Percentiles rank a stretch among this genome's conserved stretches.
phyloP scores from a whole-genome alignment of 2,329 filamentous ascomycete genomes.

The Zasmidium cellare region DNA sequence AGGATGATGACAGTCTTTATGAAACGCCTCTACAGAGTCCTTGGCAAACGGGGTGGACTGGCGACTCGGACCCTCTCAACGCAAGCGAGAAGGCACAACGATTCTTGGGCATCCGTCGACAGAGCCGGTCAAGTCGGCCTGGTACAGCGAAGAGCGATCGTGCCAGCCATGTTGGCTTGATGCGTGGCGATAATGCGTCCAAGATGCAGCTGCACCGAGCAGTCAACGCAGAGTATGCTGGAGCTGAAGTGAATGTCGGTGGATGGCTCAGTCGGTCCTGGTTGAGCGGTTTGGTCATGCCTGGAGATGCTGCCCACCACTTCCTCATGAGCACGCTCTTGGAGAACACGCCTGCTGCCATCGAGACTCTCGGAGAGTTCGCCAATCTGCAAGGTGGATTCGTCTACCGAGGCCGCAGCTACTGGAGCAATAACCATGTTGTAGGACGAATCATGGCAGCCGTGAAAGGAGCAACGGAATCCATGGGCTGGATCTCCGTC shows the following conservation, averaged over 20 bases:
- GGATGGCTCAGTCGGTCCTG: slow-evolving; percentile 57
- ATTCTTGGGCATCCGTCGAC: slow-evolving; percentile 5
- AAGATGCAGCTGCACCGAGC: slow-evolving; percentile 20
- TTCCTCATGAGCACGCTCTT: slow-evolving; percentile 58
- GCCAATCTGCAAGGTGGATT: slow-evolving; percentile 59
- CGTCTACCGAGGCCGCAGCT: slow-evolving; percentile 49
- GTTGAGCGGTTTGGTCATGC: slow-evolving; percentile 56
- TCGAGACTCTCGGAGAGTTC: slow-evolving; percentile 50
- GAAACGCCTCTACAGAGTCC: slow-evolving; percentile 24
- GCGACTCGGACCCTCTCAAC: background rate
- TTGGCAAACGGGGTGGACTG: slow-evolving; percentile 1
- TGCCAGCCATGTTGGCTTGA: background rate
- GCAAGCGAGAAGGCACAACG: slow-evolving; percentile 3
- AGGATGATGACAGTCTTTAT: slow-evolving; percentile 14
- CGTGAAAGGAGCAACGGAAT: slow-evolving; percentile 35
- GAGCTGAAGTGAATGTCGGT: slow-evolving; percentile 14
- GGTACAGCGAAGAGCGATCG: background rate
- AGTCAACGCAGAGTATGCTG: background rate
- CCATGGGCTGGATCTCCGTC: slow-evolving; percentile 57
- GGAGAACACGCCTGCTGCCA: slow-evolving; percentile 54
- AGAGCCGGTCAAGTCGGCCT: background rate
- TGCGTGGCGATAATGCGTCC: slow-evolving; percentile 9
- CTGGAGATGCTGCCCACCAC: slow-evolving; percentile 55
- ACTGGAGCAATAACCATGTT: slow-evolving; percentile 59
- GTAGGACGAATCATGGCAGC: slow-evolving; percentile 55